Evolutionary conservation across 345 rosid genomes (phyloP).

Genomic region (Gossypium sturtianum): DNA sequence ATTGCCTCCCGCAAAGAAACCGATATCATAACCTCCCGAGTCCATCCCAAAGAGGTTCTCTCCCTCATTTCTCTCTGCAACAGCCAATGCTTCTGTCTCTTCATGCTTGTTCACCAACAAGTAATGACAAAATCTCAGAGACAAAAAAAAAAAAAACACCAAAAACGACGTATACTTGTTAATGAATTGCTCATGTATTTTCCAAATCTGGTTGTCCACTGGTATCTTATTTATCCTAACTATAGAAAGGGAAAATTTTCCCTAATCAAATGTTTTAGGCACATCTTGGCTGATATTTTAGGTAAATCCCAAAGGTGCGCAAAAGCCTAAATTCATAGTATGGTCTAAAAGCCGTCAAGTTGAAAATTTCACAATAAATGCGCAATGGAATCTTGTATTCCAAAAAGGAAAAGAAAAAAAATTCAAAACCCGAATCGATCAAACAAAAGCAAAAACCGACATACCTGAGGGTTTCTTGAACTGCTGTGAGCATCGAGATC

Average conservation of each 20-base stretch:
- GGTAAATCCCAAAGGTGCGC: background rate
- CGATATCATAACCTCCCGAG: constrained; percentile 2
- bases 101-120: constrained; percentile 25
- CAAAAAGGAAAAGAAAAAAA: background rate
- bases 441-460: constrained; percentile 3
- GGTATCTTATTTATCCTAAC: background rate
- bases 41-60: constrained; percentile 21
- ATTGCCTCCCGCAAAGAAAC: constrained; percentile 18
- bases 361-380: background rate
- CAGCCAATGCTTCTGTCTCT: constrained; percentile 14
- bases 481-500: background rate
- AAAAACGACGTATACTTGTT: background rate
- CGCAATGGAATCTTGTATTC: background rate
- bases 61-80: constrained; percentile 17
- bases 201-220: background rate
- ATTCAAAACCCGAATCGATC: background rate
- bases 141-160: background rate
- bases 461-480: constrained; percentile 24
- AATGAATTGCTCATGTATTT: background rate
- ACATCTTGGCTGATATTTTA: background rate
- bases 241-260: no score
- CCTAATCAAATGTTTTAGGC: no score
- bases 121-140: constrained; percentile 16
- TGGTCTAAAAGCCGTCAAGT: background rate
- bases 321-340: background rate